These are phyloP conservation scores for Volvariella volvacea DNA, from an alignment of 1,284 basidiomycete species.

Conservation along the genomic window DNA sequence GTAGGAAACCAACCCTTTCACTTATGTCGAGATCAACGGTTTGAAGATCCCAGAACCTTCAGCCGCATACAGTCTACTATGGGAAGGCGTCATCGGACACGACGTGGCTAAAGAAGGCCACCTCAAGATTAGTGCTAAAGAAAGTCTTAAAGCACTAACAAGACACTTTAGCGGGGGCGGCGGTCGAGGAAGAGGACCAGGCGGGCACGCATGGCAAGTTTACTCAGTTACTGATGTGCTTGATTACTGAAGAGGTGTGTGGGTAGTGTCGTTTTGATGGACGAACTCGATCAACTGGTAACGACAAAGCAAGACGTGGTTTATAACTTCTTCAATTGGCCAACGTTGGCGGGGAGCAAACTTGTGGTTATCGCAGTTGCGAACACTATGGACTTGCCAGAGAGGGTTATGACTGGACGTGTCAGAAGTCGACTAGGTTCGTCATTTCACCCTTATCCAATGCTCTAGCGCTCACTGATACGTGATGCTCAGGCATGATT, in stretches of 20 bases:
- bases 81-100: constrained; percentile 83
- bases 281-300: constrained; percentile 95
- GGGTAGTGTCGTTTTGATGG: constrained; percentile 89
- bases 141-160: constrained; percentile 62
- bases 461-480: neutral
- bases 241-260: neutral
- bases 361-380: constrained; percentile 96
- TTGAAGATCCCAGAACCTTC: constrained; percentile 86
- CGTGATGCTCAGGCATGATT: constrained; percentile 65
- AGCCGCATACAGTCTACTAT: constrained; percentile 83
- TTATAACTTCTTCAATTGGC: constrained; percentile 99
- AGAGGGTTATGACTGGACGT: constrained; percentile 87
- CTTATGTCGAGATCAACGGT: constrained; percentile 98
- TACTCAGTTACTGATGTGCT: neutral
- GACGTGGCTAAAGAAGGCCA: constrained; percentile 55
- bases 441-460: constrained; percentile 15
- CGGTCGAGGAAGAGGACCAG: constrained; percentile 50
- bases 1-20: constrained; percentile 89
- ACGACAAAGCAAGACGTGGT: constrained; percentile 97
- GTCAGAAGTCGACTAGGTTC: constrained; percentile 88
- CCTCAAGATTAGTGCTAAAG: constrained; percentile 61
- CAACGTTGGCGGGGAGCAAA: constrained; percentile 79
- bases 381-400: constrained; percentile 97
- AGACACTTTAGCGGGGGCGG: constrained; percentile 50
- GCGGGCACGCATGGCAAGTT: constrained; percentile 62